A percentile compares a stretch with the other conserved stretches of the same genome.
These are phyloP conservation scores for Rutstroemia sp. DNA, from an alignment of 2,329 filamentous ascomycete species.

Conservation along the genomic window DNA sequence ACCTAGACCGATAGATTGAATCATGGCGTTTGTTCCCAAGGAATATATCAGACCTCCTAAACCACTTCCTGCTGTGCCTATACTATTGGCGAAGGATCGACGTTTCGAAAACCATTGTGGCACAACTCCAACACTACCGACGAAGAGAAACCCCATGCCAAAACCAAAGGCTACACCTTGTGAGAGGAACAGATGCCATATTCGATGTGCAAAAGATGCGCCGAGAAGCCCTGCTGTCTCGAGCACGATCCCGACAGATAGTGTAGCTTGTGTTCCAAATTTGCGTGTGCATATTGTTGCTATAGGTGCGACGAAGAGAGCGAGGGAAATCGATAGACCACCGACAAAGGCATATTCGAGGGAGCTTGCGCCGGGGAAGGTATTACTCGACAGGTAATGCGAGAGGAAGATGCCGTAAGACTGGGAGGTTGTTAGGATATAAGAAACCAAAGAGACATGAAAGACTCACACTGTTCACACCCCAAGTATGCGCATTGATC, in stretches of 20 bases:
- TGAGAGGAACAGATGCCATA: slow-evolving; percentile 70
- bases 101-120: slow-evolving; percentile 54
- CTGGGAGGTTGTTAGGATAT: slow-evolving; percentile 24
- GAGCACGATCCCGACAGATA: slow-evolving; percentile 57
- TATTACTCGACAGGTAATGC: slow-evolving; percentile 59
- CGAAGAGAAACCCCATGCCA: slow-evolving; percentile 70
- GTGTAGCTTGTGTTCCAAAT: slow-evolving; percentile 55
- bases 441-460: neutral
- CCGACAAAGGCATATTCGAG: slow-evolving; percentile 75
- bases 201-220: slow-evolving; percentile 58
- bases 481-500: slow-evolving; percentile 43
- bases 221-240: slow-evolving; percentile 59
- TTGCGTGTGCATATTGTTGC: slow-evolving; percentile 38
- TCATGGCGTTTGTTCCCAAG: slow-evolving; percentile 46
- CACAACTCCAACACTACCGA: slow-evolving; percentile 53
- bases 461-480: slow-evolving; percentile 29
- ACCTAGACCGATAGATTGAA: slow-evolving; percentile 41
- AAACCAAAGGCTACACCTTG: slow-evolving; percentile 73
- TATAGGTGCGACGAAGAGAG: slow-evolving; percentile 61
- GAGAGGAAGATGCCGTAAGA: slow-evolving; percentile 71
- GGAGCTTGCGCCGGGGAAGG: slow-evolving; percentile 54
- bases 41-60: slow-evolving; percentile 60
- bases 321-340: slow-evolving; percentile 57
- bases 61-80: slow-evolving; percentile 59
- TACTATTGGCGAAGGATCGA: slow-evolving; percentile 52